Percentiles rank a stretch among this genome's conserved stretches.
Evolutionary conservation across 768 basidiomycete species (phyloP).

Genomic region (Daedaleopsis nitida): DNA sequence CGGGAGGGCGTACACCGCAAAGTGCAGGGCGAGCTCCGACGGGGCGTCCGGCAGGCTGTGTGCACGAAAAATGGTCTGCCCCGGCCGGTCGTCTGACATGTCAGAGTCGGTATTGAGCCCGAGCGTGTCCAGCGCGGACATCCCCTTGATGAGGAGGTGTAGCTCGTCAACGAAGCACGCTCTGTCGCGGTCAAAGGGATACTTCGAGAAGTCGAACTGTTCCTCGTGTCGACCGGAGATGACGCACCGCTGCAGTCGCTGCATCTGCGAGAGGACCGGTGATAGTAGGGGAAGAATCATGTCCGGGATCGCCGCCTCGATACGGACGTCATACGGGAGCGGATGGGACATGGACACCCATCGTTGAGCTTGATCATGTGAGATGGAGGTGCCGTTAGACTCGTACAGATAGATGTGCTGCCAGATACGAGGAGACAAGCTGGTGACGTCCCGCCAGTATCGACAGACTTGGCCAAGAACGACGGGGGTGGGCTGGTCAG

Average conservation of each 20-base stretch:
- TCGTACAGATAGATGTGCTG: constrained; percentile 56
- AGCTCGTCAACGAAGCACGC: constrained; percentile 26
- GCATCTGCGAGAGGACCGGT: constrained; percentile 55
- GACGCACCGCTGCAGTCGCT: constrained; percentile 58
- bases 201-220: constrained; percentile 31
- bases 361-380: constrained; percentile 49
- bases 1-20: constrained; percentile 55
- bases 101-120: constrained; percentile 15
- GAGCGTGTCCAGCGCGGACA: constrained; percentile 13
- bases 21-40: constrained; percentile 41
- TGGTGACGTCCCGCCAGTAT: constrained; percentile 58
- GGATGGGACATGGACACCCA: constrained; percentile 58
- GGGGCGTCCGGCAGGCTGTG: constrained; percentile 10
- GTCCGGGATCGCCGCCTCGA: constrained; percentile 54
- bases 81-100: constrained; percentile 13
- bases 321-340: constrained; percentile 56
- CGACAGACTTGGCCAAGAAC: constrained; percentile 54
- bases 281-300: constrained; percentile 64
- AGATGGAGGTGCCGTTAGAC: constrained; percentile 36
- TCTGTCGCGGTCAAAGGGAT: constrained; percentile 18
- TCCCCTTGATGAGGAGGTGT: constrained; percentile 25
- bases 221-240: constrained; percentile 41
- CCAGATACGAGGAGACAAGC: constrained; percentile 62
- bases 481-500: constrained; percentile 50
- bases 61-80: constrained; percentile 11